Evolutionary conservation across 106 monocot species (phyloP), one percentile per base, ranked within the genome.

Genomic region (Gastrodia elata): DNA sequence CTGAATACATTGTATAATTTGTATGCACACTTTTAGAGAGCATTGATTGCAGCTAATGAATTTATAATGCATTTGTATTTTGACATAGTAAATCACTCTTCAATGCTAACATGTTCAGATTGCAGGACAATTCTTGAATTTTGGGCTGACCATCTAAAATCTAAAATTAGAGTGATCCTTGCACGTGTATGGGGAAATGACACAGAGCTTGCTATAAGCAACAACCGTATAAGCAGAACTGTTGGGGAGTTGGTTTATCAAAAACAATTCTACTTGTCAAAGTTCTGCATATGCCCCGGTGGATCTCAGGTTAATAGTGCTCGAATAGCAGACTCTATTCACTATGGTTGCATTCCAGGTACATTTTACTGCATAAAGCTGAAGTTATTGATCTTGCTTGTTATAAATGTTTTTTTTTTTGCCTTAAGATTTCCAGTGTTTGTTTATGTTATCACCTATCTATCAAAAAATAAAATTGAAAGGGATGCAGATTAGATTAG

Each of bases 281-380:
- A 95, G 69, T 95, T 87, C 64, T 95, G 94, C 86, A 87, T 95
- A 56, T 95, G 94, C 76, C 94, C 94, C 75, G 94, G 91, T 85
- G 94, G 94, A 16, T 95, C 94, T 33, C 94, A 95, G 69, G 94
- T 95, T 33, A 95, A 95, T 57, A 95, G 94, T 79, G 94, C 94
- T 39, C 83, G 94, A 9, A 87, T 95, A 78, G 70, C 85, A 35
- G 94, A 95, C 65, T 91, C 94, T 59, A 95, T 91, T 84, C 94
- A 95, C 68, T 95, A 95, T 81, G 89, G 82, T 69, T 91, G 94
- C 77, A 72, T 95, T 72, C 94, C 91, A 73, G 94, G 91, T 95
- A 57, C 73, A 77, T 72, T n/a, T 40, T 41, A 28, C 5, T 25
- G 32, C 14, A 20, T 79, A 41, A 9, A 61, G 71, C 5, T 36